phyloP scores from a whole-genome alignment of 768 basidiomycete species.

The Arthromyces matolae region DNA sequence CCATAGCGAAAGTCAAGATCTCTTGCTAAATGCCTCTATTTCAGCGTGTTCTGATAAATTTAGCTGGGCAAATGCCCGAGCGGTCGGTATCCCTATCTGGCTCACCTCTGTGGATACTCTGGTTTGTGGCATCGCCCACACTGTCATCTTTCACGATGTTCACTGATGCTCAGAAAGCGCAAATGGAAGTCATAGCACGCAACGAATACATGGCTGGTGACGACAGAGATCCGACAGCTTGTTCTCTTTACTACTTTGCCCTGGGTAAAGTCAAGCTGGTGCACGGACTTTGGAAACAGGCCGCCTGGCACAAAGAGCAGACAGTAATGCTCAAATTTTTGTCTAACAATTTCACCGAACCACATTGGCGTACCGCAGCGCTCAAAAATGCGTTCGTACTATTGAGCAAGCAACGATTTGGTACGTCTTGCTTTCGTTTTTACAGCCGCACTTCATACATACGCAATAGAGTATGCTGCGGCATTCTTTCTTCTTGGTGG shows the following conservation, averaged over 20 bases:
- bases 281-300: constrained; percentile 94
- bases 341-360: constrained; percentile 79
- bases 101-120: constrained; percentile 71
- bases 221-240: constrained; percentile 81
- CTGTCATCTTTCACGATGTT: constrained; percentile 4
- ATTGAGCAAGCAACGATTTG: constrained; percentile 86
- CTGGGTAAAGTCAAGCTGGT: constrained; percentile 90
- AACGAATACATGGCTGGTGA: constrained; percentile 91
- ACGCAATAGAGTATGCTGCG: constrained; percentile 83
- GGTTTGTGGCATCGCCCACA: constrained; percentile 43
- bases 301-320: constrained; percentile 91
- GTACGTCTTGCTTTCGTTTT: constrained; percentile 41
- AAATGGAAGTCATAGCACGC: constrained; percentile 85
- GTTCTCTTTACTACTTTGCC: constrained; percentile 93
- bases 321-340: constrained; percentile 87
- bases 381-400: constrained; percentile 95
- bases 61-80: constrained; percentile 84
- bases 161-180: constrained; percentile 52
- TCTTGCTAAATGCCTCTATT: constrained; percentile 68
- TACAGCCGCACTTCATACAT: neutral
- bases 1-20: constrained; percentile 90
- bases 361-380: constrained; percentile 89
- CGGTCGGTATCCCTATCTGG: constrained; percentile 88
- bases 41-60: constrained; percentile 80
- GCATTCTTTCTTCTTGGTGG: constrained; percentile 95